A percentile compares a stretch with the other conserved stretches of the same genome.
Conservation (phyloP, 345 rosid genomes). For the Chamaenerion angustifolium region DNA sequence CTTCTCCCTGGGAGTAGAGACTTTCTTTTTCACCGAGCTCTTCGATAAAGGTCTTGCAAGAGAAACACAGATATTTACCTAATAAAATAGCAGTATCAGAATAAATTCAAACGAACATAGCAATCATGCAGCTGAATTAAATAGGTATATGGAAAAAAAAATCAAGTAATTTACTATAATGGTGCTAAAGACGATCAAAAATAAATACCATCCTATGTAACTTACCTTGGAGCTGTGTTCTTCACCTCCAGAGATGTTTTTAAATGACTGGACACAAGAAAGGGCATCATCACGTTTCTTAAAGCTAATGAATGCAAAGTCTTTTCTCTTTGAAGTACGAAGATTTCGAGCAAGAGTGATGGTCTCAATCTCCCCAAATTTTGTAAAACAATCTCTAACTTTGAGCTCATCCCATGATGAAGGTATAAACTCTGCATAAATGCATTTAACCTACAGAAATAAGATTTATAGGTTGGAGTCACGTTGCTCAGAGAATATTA, state of each 20-base stretch:
- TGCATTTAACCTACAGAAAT: constrained; percentile 18
- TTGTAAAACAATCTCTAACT: constrained; percentile 14
- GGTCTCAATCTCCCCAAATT: constrained; percentile 23
- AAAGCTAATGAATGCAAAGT: constrained; percentile 21
- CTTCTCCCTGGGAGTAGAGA: constrained; percentile 2
- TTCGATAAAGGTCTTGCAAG: constrained; percentile 15
- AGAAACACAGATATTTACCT: constrained; percentile 21
- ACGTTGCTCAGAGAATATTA: neutral
- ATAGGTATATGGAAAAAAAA: too few species aligned
- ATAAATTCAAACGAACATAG: too few species aligned
- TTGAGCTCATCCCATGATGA: constrained; percentile 19
- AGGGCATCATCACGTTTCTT: constrained; percentile 15
- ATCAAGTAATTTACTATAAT: too few species aligned
- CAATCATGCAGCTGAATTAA: too few species aligned
- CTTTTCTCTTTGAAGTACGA: constrained; percentile 20
- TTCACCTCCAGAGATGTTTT: neutral
- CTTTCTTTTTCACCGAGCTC: constrained; percentile 4
- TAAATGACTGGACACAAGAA: constrained; percentile 16
- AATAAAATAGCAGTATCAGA: neutral
- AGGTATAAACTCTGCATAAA: constrained; percentile 22
- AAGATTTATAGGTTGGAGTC: neutral
- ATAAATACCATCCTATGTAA: too few species aligned
- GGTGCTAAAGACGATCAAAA: too few species aligned
- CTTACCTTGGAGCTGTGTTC: too few species aligned
- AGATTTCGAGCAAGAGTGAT: constrained; percentile 19